phyloP scores from a whole-genome alignment of 306 rosid species.

The Vigna radiata region DNA sequence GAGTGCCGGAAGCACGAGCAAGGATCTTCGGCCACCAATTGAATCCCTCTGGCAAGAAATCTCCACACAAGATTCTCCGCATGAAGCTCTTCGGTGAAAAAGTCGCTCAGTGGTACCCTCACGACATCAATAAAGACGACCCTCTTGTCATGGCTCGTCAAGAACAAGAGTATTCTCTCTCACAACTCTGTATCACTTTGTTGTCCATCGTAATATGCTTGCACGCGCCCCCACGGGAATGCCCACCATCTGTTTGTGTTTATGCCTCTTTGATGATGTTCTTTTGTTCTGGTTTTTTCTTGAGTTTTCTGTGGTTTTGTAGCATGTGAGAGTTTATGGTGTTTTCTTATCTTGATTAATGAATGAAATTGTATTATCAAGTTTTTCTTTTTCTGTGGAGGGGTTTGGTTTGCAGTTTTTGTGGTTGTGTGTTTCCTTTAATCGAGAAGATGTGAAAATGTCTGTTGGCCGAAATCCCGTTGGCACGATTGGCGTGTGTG shows the following conservation, averaged over 20 bases:
- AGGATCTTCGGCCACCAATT: slow-evolving; percentile 80
- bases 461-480: not conserved
- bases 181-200: slow-evolving; percentile 10
- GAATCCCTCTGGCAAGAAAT: slow-evolving; percentile 69
- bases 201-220: not conserved
- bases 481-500: not conserved
- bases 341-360: slow-evolving; percentile 13
- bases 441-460: not conserved
- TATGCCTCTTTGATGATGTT: slow-evolving; percentile 7
- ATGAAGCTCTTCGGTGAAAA: slow-evolving; percentile 88
- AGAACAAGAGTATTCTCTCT: slow-evolving; percentile 73
- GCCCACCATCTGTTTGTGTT: slow-evolving; percentile 17
- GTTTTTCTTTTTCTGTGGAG: not conserved
- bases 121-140: slow-evolving; percentile 80
- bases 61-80: slow-evolving; percentile 79
- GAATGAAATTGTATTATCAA: slow-evolving; percentile 14
- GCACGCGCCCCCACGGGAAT: not conserved
- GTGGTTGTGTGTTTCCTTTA: not conserved
- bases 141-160: slow-evolving; percentile 73
- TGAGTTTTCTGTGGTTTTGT: not conserved
- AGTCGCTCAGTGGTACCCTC: slow-evolving; percentile 84
- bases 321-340: not conserved
- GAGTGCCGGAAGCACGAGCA: slow-evolving; percentile 79
- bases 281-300: not conserved
- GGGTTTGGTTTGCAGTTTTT: not conserved